These are phyloP conservation scores for Ailanthus altissimus DNA, from an alignment of 345 rosid genomes.

Conservation along the genomic window DNA sequence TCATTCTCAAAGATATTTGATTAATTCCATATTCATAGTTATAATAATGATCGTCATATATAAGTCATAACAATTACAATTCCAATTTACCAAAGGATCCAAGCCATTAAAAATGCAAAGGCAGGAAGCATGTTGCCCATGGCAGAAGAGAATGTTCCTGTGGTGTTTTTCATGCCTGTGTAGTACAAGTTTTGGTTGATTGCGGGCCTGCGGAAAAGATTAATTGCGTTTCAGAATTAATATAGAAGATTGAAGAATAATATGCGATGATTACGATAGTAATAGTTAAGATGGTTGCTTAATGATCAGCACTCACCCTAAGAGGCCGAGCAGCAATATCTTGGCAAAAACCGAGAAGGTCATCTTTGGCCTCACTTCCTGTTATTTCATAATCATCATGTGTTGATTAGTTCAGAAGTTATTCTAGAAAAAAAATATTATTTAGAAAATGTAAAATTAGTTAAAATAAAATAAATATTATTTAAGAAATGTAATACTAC, in stretches of 20 bases:
- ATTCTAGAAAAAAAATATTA: no score
- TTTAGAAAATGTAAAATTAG: no score
- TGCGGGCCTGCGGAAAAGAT: slow-evolving; percentile 46
- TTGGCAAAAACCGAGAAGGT: slow-evolving; percentile 59
- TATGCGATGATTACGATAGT: background rate
- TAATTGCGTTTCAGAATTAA: background rate
- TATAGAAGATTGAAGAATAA: background rate
- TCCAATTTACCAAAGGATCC: slow-evolving; percentile 58
- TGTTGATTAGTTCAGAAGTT: background rate
- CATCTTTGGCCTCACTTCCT: slow-evolving; percentile 85
- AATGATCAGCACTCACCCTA: slow-evolving; percentile 54
- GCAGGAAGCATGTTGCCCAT: slow-evolving; percentile 85
- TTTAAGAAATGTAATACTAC: no score
- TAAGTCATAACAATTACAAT: background rate
- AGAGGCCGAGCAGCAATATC: slow-evolving; percentile 62
- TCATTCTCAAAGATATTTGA: background rate
- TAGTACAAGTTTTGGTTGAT: slow-evolving; percentile 68
- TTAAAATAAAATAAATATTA: no score
- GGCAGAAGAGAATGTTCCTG: slow-evolving; percentile 80
- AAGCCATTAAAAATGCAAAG: slow-evolving; percentile 82
- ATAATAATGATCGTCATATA: background rate
- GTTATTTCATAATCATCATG: background rate
- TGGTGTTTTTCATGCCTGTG: slow-evolving; percentile 83
- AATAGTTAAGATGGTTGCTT: background rate
- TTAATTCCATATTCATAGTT: background rate